Base-by-base conservation (phyloP, 768 basidiomycete species). In the Boletus patriciae region DNA sequence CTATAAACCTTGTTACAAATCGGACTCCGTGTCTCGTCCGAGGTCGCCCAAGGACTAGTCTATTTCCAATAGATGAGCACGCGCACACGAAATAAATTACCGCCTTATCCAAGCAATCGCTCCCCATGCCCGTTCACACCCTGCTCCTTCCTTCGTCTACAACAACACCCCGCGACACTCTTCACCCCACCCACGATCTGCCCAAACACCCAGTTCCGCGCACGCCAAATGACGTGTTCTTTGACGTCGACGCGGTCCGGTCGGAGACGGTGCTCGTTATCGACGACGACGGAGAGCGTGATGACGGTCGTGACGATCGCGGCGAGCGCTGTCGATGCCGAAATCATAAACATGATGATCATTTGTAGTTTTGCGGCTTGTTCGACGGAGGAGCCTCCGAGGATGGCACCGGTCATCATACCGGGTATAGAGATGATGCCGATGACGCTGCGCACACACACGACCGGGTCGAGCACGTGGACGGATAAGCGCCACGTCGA, bases 331-430 rank as follows among this genome's bases (percentile, higher is more conserved):
- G 88, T 88, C 55, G 84, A 82, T 0, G 92, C 85, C 3, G 86
- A 85, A 44, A 94, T 91, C 88, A 94, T 90, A 73, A 95, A 94
- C 85, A 94, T 90, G 74, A 95, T 92, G 55, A 95, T 85, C 87
- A 94, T 94, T 64, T 94, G 94, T 16, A 94, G 74, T 50, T 85
- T 83, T 3, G 90, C 90, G 0, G 93, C 94, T 71, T 92, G 91
- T 19, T 90, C 80, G 41, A 94, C 89, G 31, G 87, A 86, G 12
- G 89, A 83, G 0, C 92, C 93, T 13, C 90, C 94, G 13, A 94
- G 83, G 58, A 95, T 87, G 6, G 93, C 90, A 61, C 93, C 93
- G 0, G 90, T 92, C 90, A 94, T 92, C 90, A 92, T 93, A 1
- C 92, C 91, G 1, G 88, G 88, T 53, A 89, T 90, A n/a, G 87